phyloP scores from a whole-genome alignment of 2,329 filamentous ascomycete species.

The Bipolaris sorokiniana region DNA sequence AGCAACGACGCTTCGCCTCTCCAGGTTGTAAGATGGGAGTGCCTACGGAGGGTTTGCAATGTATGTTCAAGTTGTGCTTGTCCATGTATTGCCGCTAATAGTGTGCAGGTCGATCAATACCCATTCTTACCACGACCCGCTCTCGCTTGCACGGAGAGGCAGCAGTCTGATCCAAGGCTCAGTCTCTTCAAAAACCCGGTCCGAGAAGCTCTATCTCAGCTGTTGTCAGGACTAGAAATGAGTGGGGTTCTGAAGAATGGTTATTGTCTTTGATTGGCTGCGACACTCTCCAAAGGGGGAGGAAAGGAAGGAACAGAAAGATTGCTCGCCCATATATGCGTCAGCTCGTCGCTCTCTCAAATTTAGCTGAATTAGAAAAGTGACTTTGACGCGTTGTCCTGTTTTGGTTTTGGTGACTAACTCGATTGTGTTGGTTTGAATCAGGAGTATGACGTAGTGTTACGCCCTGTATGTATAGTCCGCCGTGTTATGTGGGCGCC shows the following conservation, averaged over 20 bases:
- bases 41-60: conserved; percentile 45
- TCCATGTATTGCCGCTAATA: conserved; percentile 11
- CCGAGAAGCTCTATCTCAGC: conserved; percentile 27
- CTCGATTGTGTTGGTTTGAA: neutral
- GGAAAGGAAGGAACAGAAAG: conserved; percentile 28
- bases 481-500: neutral
- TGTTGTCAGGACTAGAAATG: conserved; percentile 19
- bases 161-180: conserved; percentile 25
- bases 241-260: conserved; percentile 27
- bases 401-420: no score
- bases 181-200: conserved; percentile 21
- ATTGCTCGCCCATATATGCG: conserved; percentile 31
- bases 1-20: conserved; percentile 47
- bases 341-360: conserved; percentile 40
- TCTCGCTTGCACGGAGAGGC: conserved; percentile 47
- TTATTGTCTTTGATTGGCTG: conserved; percentile 37
- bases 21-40: conserved; percentile 50
- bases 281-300: conserved; percentile 30
- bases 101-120: conserved; percentile 39
- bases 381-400: neutral
- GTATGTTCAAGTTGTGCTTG: conserved; percentile 24
- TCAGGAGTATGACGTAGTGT: neutral
- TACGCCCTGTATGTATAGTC: conserved; percentile 1
- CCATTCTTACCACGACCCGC: conserved; percentile 48
- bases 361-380: conserved; percentile 35